Percentiles rank a stretch among this genome's conserved stretches.
Conservation (phyloP, 1,284 basidiomycete genomes). For the Vanrija humicola region DNA sequence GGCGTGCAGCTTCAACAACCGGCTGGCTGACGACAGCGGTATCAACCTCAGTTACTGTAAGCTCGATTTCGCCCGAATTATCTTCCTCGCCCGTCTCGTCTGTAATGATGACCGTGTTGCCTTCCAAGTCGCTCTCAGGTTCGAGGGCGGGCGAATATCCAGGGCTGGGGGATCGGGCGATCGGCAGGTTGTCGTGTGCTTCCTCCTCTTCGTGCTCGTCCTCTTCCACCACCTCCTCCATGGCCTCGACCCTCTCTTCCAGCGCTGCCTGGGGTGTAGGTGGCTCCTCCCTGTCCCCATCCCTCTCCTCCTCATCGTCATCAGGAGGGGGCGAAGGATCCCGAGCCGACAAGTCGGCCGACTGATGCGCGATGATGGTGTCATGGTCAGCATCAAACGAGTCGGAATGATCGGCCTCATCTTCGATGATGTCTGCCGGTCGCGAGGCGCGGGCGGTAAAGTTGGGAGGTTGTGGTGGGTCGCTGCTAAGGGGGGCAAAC, state of each 20-base stretch:
- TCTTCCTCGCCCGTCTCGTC: background rate
- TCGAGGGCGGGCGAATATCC: background rate
- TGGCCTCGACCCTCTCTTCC: background rate
- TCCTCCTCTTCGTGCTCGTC: background rate
- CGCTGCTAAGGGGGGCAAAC: too few relatives aligned
- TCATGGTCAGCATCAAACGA: too few relatives aligned
- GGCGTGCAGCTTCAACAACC: background rate
- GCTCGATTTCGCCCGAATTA: too few relatives aligned
- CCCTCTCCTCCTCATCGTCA: background rate
- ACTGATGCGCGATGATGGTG: too few relatives aligned
- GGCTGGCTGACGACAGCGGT: background rate
- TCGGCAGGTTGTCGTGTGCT: background rate
- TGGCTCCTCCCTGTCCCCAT: background rate
- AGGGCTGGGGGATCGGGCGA: background rate
- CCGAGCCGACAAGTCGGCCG: background rate
- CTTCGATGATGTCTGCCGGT: too few relatives aligned
- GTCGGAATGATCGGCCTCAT: too few relatives aligned
- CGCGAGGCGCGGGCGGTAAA: too few relatives aligned
- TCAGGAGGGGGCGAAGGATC: background rate
- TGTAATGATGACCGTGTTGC: background rate
- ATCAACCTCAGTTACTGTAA: too few relatives aligned
- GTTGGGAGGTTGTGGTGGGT: too few relatives aligned
- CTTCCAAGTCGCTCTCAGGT: slow-evolving; percentile 2
- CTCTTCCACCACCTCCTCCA: background rate
- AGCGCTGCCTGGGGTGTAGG: background rate